phyloP scores from a whole-genome alignment of 2,329 filamentous ascomycete species.

The Cytospora mali region DNA sequence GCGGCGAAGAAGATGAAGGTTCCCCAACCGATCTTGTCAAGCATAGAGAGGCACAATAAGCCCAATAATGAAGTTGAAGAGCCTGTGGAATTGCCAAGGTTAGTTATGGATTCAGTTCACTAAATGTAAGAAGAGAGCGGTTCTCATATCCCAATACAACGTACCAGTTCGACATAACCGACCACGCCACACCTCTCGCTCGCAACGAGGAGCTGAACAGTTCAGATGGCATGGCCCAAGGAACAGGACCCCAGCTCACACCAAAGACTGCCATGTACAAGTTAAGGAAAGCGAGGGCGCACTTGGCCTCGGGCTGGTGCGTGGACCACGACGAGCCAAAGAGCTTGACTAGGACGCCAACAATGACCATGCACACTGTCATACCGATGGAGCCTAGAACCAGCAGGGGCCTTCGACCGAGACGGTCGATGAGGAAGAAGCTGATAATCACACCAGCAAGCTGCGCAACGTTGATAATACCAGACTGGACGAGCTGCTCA shows the following conservation, averaged over 20 bases:
- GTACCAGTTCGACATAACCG: constrained; percentile 37
- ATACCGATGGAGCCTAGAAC: constrained; percentile 48
- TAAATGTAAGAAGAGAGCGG: constrained; percentile 9
- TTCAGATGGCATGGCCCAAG: constrained; percentile 37
- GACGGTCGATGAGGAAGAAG: constrained; percentile 51
- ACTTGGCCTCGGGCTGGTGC: constrained; percentile 41
- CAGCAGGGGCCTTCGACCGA: constrained; percentile 50
- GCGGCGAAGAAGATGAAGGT: constrained; percentile 63
- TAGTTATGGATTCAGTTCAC: not conserved
- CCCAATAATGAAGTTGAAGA: constrained; percentile 43
- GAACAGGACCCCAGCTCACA: constrained; percentile 13
- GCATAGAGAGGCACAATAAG: constrained; percentile 32
- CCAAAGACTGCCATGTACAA: constrained; percentile 19
- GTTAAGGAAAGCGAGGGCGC: constrained; percentile 9
- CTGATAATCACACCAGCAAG: constrained; percentile 48
- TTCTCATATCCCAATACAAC: not conserved
- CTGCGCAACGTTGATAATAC: constrained; percentile 49
- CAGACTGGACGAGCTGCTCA: constrained; percentile 51
- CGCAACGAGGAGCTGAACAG: constrained; percentile 28
- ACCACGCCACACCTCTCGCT: constrained; percentile 45
- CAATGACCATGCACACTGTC: constrained; percentile 51
- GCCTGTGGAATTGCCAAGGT: constrained; percentile 33
- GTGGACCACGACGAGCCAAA: constrained; percentile 53
- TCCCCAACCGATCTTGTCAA: constrained; percentile 47
- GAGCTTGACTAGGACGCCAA: constrained; percentile 56